Percentiles rank a stretch among this genome's conserved stretches.
Evolutionary conservation across 1,139 yeast species (phyloP).

Genomic region (Geotrichum citri-aurantii): DNA sequence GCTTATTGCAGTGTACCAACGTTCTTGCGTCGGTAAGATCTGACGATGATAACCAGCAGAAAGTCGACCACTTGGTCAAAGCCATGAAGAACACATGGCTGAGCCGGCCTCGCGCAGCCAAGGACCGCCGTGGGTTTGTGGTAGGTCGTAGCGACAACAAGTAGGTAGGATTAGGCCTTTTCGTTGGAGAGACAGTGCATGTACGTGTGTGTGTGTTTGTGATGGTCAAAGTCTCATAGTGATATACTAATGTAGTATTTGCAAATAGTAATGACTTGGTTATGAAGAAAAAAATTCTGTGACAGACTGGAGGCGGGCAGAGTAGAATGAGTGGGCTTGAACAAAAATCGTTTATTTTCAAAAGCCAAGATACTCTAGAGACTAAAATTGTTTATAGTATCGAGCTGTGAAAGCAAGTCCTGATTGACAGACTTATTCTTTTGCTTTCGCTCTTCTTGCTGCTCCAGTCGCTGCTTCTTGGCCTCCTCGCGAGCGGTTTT

Average conservation of each 20-base stretch:
- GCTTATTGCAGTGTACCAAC: slow-evolving; percentile 53
- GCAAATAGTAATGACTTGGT: background rate
- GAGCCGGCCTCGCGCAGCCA: slow-evolving; percentile 29
- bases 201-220: background rate
- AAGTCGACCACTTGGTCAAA: slow-evolving; percentile 43
- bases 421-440: slow-evolving; percentile 43
- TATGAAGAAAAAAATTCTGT: background rate
- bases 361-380: slow-evolving; percentile 25
- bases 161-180: background rate
- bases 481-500: slow-evolving; percentile 24
- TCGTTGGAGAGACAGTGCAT: background rate
- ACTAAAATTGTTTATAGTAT: slow-evolving; percentile 50
- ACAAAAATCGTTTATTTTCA: too few species aligned
- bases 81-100: slow-evolving; percentile 30
- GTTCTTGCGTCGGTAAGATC: slow-evolving; percentile 47
- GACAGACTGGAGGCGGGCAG: background rate
- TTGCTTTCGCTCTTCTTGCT: slow-evolving; percentile 21
- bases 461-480: slow-evolving; percentile 35
- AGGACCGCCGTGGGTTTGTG: slow-evolving; percentile 33
- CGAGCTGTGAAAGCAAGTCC: slow-evolving; percentile 54
- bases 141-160: background rate
- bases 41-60: slow-evolving; percentile 47
- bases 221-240: too few species aligned
- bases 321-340: too few species aligned
- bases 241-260: background rate